Base-by-base conservation (phyloP, 208 protist genomes). In the Histomonas meleagridis region DNA sequence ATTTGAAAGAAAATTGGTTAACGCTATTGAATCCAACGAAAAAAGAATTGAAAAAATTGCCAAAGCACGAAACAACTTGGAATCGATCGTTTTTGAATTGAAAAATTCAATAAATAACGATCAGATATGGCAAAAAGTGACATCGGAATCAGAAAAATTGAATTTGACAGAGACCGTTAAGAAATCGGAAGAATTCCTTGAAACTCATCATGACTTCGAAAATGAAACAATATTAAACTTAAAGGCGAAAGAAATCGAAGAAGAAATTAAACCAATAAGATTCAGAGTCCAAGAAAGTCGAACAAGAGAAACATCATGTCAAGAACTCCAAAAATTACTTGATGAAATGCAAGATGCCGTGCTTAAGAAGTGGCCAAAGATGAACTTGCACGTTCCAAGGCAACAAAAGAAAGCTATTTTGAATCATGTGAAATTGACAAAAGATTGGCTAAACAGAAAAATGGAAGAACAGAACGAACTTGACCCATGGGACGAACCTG, bases 271-370 rank as follows among this genome's bases (percentile, higher is more conserved):
- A 38, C 0, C 3, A 38, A 86, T 86, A 18, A 57, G 32, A 18
- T 51, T 55, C 46, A 0, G 76, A 12, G 76, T 46, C 10, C 43
- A 43, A 57, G 76, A 86, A 48, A 43, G 18, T 26, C 23, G 46
- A 38, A 26, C 40, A 86, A 51, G 76, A 55, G 76, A 48, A 23
- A 26, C 76, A 38, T 14, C 76, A 51, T 38, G 51, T 38, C 40
- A 55, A 26, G 76, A 86, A 55, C 46, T 86, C 0, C 46, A 86
- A 18, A 57, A 86, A 38, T 38, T 86, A 4, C 38, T 86, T 26
- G 55, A 35, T 55, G 76, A 86, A 4, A 86, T 86, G 76, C 76
- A 86, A 55, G 76, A 86, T 38, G 76, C 76, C 18, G 76, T 86
- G 10, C 18, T 86, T 1, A 48, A 86, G 9, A 23, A 46, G 38